Conservation (phyloP, 1,284 basidiomycete genomes). For the Agroathelia rolfsii region DNA sequence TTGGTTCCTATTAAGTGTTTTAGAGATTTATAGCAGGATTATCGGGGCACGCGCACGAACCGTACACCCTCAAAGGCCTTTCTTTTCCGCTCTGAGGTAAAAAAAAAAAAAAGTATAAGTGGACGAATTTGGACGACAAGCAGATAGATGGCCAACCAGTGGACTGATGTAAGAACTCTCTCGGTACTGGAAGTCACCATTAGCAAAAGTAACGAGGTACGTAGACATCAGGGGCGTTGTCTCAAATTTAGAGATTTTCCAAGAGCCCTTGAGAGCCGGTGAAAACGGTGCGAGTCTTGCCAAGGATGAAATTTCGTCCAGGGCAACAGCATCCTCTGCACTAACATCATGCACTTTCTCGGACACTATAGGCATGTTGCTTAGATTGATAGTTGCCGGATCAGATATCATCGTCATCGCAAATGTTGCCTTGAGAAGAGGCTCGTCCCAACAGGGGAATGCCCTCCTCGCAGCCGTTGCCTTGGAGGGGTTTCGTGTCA, state of each 20-base stretch:
- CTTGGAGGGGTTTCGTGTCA: slow-evolving; percentile 37
- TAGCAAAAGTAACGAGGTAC: slow-evolving; percentile 88
- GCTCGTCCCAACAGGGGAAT: slow-evolving; percentile 92
- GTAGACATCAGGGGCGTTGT: slow-evolving; percentile 78
- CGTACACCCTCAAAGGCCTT: slow-evolving; percentile 80
- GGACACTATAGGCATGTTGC: slow-evolving; percentile 77
- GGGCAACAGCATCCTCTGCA: slow-evolving; percentile 17
- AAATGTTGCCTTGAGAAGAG: slow-evolving; percentile 85
- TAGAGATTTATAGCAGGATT: slow-evolving; percentile 1
- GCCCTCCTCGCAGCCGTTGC: slow-evolving; percentile 79
- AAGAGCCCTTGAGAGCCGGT: slow-evolving; percentile 33
- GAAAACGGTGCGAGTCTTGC: slow-evolving; percentile 19
- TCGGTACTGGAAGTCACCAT: slow-evolving; percentile 72
- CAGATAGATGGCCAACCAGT: no score
- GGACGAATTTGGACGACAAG: no score
- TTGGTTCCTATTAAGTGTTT: slow-evolving; percentile 53
- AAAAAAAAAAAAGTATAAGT: no score
- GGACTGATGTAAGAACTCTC: slow-evolving; percentile 76
- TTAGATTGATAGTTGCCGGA: slow-evolving; percentile 64
- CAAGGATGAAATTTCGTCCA: slow-evolving; percentile 27
- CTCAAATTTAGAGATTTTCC: slow-evolving; percentile 78
- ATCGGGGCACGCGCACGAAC: slow-evolving; percentile 35
- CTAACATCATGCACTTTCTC: slow-evolving; percentile 35
- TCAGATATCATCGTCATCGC: slow-evolving; percentile 78
- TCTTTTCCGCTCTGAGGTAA: slow-evolving; percentile 76